Base-by-base conservation (phyloP, 2,329 filamentous ascomycete species). In the Penicillium decumbens region DNA sequence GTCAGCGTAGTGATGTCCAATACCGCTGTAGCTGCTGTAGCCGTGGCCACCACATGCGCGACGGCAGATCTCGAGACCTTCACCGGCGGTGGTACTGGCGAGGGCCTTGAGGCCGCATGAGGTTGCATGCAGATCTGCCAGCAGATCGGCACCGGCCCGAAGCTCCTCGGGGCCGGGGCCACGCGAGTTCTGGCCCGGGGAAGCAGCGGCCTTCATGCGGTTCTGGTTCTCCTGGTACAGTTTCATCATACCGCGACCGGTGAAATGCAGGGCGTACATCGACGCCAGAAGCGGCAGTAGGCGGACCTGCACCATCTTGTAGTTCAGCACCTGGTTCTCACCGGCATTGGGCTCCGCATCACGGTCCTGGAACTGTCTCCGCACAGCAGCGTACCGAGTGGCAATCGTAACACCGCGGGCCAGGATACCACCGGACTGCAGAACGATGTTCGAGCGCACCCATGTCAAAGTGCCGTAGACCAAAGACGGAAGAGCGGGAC, bases 341-440 rank as follows among this genome's bases (percentile, higher is more conserved):
- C 80, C 81, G 23, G 72, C 75, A 33, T 73, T 75, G 32, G 78
- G 74, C 25, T 77, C 75, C 5, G 83, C 80, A 68, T 89, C 87
- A 4, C 81, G 80, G 59, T 90, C 87, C 66, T 88, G 83, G 74
- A 90, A 90, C 63, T 90, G 87, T n/a, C 85, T 78, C 43, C 87
- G 79, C 4, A 90, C 82, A 2, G 86, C 80, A 51, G 81, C 83
- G 70, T 90, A 90, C 47, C 87, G 80, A 1, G 83, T 86, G 3
- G 87, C 87, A 53, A 90, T 90, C 13, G 87, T 89, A 1, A 89
- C 86, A 68, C 86, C 87, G 15, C 85, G 80, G 38, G 87, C 87
- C 18, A 90, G 76, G 3, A 85, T 82, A 43, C 80, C 79, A 45
- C 87, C 87, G 0, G 87, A 83, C 65, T 89, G 82, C 44, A 89